Conservation (phyloP, 2,329 filamentous ascomycete genomes). For the Xylariaceae sp. region DNA sequence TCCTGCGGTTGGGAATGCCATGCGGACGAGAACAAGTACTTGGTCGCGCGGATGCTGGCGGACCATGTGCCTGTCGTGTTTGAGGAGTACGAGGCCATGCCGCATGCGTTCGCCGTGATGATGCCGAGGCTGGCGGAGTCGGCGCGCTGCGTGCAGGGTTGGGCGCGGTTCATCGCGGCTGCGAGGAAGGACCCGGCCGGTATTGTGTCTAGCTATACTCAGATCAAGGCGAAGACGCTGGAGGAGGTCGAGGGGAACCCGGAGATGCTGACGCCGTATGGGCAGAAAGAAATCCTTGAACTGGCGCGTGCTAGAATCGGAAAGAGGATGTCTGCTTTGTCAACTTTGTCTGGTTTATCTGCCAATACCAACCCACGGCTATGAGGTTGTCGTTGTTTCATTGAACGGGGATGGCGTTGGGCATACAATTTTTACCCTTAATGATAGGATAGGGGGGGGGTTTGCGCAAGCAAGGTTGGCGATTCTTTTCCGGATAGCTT, state of each 20-base stretch:
- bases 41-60: constrained; percentile 50
- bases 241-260: constrained; percentile 44
- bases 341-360: too few relatives aligned
- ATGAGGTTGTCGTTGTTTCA: too few relatives aligned
- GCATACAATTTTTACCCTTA: too few relatives aligned
- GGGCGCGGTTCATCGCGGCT: constrained; percentile 50
- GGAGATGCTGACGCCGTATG: constrained; percentile 38
- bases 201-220: constrained; percentile 39
- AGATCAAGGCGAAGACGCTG: constrained; percentile 46
- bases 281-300: constrained; percentile 39
- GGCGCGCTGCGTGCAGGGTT: constrained; percentile 48
- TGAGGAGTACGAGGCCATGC: constrained; percentile 75
- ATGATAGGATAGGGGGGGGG: too few relatives aligned
- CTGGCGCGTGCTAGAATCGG: constrained; percentile 33
- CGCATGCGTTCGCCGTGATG: constrained; percentile 62
- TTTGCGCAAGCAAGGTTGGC: too few relatives aligned
- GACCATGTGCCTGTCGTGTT: constrained; percentile 59
- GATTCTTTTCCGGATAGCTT: too few relatives aligned
- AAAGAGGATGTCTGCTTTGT: constrained; percentile 11
- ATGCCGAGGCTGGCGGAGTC: constrained; percentile 35
- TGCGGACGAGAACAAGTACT: constrained; percentile 57
- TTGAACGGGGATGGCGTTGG: too few relatives aligned
- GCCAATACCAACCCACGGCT: too few relatives aligned
- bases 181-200: constrained; percentile 32
- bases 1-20: constrained; percentile 67